Conservation (phyloP, 768 basidiomycete genomes). For the Suillus fuscotomentosus region DNA sequence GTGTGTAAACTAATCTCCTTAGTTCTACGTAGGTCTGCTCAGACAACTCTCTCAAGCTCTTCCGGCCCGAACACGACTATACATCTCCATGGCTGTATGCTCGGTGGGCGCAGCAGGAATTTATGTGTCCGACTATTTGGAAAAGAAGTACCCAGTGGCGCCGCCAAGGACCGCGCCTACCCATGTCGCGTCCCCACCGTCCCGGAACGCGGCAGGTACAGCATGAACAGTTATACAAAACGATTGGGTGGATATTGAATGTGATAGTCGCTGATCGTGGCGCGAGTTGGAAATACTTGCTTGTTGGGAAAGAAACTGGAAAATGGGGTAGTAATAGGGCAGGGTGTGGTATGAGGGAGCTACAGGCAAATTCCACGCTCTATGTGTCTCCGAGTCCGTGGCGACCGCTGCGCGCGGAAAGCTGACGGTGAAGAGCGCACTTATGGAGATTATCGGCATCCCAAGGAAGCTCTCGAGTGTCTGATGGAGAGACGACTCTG, state of each 20-base stretch:
- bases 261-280: neutral
- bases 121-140: conserved; percentile 49
- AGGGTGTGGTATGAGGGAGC: neutral
- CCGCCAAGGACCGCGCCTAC: neutral
- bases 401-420: conserved; percentile 17
- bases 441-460: conserved; percentile 13
- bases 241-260: neutral
- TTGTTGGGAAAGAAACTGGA: neutral
- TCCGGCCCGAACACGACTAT: conserved; percentile 51
- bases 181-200: neutral
- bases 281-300: neutral
- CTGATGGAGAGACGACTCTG: neutral
- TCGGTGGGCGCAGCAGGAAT: conserved; percentile 47
- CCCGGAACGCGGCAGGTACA: neutral
- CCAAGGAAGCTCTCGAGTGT: conserved; percentile 26
- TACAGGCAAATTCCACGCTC: neutral
- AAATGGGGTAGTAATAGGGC: neutral
- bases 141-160: conserved; percentile 35
- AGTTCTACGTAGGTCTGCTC: conserved; percentile 10
- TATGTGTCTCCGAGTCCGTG: conserved; percentile 3
- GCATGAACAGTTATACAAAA: neutral
- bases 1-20: conserved; percentile 19
- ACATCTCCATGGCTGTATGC: conserved; percentile 48
- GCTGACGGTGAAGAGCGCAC: conserved; percentile 19
- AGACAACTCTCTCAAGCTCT: conserved; percentile 38